Conservation (phyloP, 2,329 filamentous ascomycete species). For the Phyllosticta capitalensis region DNA sequence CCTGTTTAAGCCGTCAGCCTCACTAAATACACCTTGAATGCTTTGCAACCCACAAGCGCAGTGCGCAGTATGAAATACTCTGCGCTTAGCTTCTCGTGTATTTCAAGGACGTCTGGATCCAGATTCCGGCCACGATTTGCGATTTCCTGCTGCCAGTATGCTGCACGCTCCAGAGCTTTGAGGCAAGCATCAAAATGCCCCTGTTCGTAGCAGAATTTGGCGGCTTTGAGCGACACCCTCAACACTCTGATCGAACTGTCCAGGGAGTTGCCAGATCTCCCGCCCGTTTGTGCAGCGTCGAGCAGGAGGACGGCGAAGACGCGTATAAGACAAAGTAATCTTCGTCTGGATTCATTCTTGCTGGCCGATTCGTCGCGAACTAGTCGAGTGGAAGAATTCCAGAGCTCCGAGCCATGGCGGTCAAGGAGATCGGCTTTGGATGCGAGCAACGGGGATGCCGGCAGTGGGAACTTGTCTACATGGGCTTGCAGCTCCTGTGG, state of each 20-base stretch:
- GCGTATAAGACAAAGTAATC: slow-evolving; percentile 10
- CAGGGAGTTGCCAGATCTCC: background rate
- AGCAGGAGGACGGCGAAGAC: slow-evolving; percentile 60
- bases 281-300: slow-evolving; percentile 25
- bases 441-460: slow-evolving; percentile 17
- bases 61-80: slow-evolving; percentile 60
- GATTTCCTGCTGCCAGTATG: slow-evolving; percentile 36
- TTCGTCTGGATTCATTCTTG: background rate
- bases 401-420: slow-evolving; percentile 47
- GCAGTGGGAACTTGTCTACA: slow-evolving; percentile 31
- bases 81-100: slow-evolving; percentile 36
- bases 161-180: slow-evolving; percentile 54
- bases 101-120: slow-evolving; percentile 15
- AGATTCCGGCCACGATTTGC: slow-evolving; percentile 15
- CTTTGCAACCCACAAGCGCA: slow-evolving; percentile 48
- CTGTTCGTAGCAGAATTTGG: slow-evolving; percentile 52
- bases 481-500: slow-evolving; percentile 30
- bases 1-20: slow-evolving; percentile 36
- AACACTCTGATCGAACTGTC: slow-evolving; percentile 45
- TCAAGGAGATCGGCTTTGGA: slow-evolving; percentile 44
- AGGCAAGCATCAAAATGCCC: slow-evolving; percentile 49
- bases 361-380: slow-evolving; percentile 17
- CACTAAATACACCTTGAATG: background rate
- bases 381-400: slow-evolving; percentile 56
- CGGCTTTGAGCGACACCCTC: slow-evolving; percentile 58